Evolutionary conservation across 768 basidiomycete genomes (phyloP), one percentile per base, ranked within the genome.

Genomic region (Pulveroboletus ravenelii): DNA sequence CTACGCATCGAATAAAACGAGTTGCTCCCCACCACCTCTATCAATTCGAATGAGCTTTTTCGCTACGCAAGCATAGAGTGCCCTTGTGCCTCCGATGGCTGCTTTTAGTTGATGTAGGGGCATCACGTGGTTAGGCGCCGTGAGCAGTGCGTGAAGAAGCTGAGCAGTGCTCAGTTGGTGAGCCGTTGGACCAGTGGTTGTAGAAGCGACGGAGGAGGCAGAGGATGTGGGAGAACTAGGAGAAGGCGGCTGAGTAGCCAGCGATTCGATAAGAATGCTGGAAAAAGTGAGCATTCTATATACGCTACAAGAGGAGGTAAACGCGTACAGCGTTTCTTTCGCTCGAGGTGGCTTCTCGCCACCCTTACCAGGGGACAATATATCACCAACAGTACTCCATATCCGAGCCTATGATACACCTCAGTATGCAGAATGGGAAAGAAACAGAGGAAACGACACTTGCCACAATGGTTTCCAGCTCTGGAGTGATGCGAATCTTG

Each of bases 11-110:
- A 89, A 91, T 54, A 78, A 79, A 23, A 90, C 86, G 7, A 82
- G 73, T 62, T 91, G 88, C 62, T 87, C 87, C 31, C 87, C 77
- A 5, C 81, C 78, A 17, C 85, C 80, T 38, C 89, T 74, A 45
- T 90, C 88, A 56, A 90, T 88, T 67, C 80, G 85, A 52, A 91
- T 63, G 45, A 91, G 68, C 53, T 85, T 74, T 69, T 90, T 91
- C 14, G 85, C 89, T n/a, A 90, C 85, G 61, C 88, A 89, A 2
- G 75, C 81, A 59, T 88, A 91, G 12, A 90, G 64, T 14, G 86
- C 79, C 37, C 85, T 73, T 9, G 80, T 84, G 10, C 80, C 72
- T 34, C 78, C 76, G 18, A 90, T 66, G 18, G 74, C 62, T 44
- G 78, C 79, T 65, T 88, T 89, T 14, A 85, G 71, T 58, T 74